Evolutionary conservation across 2,329 filamentous ascomycete species (phyloP).

Genomic region (Trichophyton schoenleinii): DNA sequence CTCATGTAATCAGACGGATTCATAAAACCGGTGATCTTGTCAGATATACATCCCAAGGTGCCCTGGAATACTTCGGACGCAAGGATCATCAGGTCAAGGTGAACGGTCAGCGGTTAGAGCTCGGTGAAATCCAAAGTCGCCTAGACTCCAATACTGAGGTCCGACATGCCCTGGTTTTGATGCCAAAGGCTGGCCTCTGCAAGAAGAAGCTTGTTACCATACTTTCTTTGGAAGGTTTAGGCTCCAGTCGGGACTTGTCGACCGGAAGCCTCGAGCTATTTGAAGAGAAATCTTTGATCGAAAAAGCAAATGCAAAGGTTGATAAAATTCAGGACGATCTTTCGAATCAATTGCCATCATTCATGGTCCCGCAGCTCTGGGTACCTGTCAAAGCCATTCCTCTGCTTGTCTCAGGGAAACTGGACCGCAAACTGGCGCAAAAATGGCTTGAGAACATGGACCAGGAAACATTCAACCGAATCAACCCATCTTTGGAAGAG

Average conservation of each 20-base stretch:
- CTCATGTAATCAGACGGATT: constrained; percentile 7
- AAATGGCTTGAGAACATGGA: constrained; percentile 35
- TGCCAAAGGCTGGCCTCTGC: constrained; percentile 33
- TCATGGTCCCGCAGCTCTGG: constrained; percentile 13
- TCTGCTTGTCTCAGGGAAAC: constrained; percentile 11
- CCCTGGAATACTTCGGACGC: constrained; percentile 38
- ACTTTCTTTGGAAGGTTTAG: constrained; percentile 24
- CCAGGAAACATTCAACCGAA: constrained; percentile 28
- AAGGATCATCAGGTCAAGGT: constrained; percentile 57
- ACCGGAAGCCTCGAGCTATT: constrained; percentile 24
- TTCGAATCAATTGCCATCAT: constrained; percentile 22
- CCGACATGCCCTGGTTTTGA: constrained; percentile 31
- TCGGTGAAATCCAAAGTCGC: constrained; percentile 38
- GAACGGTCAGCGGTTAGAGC: constrained; percentile 52
- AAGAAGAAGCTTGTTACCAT: constrained; percentile 36
- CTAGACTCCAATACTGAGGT: constrained; percentile 23
- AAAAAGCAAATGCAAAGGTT: constrained; percentile 19
- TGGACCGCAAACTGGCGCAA: constrained; percentile 23
- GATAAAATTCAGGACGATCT: constrained; percentile 27
- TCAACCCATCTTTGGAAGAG: constrained; percentile 26
- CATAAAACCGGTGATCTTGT: constrained; percentile 13
- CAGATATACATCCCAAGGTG: constrained; percentile 24
- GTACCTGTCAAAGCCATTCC: constrained; percentile 10
- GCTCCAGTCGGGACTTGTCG: constrained; percentile 13
- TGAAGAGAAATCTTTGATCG: constrained; percentile 16